Percentiles rank a stretch among this genome's conserved stretches.
These are phyloP conservation scores for Neonectria sp. DNA, from an alignment of 2,329 filamentous ascomycete genomes.

Conservation along the genomic window DNA sequence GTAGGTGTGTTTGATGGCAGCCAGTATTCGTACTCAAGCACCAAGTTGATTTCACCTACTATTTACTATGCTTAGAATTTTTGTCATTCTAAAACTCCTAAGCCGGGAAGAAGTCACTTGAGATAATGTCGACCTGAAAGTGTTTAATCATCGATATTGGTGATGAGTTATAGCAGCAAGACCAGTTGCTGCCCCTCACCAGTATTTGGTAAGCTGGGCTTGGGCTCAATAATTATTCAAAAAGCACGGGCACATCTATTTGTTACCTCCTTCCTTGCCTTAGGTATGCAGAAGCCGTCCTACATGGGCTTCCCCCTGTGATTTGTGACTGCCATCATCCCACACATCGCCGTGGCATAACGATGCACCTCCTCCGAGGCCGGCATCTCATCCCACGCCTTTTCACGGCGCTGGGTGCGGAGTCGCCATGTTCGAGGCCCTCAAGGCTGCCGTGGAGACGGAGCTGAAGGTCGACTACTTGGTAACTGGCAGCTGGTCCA, in stretches of 20 bases:
- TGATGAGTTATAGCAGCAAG: background rate
- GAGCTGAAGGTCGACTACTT: slow-evolving; percentile 90
- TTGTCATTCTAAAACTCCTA: background rate
- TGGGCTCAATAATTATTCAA: too few species aligned
- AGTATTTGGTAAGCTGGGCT: background rate
- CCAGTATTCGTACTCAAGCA: background rate
- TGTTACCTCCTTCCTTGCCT: too few species aligned
- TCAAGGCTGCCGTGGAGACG: slow-evolving; percentile 75
- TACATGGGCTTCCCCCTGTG: background rate
- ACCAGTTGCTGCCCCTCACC: background rate
- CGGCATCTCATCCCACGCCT: slow-evolving; percentile 31
- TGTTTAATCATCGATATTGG: background rate
- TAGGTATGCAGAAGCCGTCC: too few species aligned
- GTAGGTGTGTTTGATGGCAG: background rate
- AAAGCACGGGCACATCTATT: too few species aligned
- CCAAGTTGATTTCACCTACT: background rate
- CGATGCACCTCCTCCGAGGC: slow-evolving; percentile 29
- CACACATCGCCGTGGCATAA: slow-evolving; percentile 3
- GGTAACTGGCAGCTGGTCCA: slow-evolving; percentile 89
- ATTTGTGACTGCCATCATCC: slow-evolving; percentile 10
- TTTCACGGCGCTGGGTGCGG: slow-evolving; percentile 29
- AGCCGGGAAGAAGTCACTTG: background rate
- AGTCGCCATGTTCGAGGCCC: slow-evolving; percentile 67
- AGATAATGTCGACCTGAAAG: background rate
- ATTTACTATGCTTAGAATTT: background rate